Percentiles rank a stretch among this genome's conserved stretches.
Evolutionary conservation across 2,329 filamentous ascomycete genomes (phyloP).

Genomic region (Thielaviopsis ethacetica): DNA sequence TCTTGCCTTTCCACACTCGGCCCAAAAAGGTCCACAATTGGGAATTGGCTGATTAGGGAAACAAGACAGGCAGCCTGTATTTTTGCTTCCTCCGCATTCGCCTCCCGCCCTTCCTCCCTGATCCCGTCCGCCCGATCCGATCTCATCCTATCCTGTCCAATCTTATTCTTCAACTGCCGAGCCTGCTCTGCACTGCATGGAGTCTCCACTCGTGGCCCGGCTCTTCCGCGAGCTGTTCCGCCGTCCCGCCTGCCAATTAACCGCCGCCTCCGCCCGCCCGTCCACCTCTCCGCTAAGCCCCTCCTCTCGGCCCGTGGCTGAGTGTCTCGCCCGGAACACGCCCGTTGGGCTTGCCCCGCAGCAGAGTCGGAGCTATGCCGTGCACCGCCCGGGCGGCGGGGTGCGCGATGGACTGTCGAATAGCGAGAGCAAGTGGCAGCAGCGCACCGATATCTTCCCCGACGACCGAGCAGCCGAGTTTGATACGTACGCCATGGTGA

Average conservation of each 20-base stretch:
- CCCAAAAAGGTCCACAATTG: neutral
- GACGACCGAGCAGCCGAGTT: constrained; percentile 69
- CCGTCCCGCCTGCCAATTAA: constrained; percentile 39
- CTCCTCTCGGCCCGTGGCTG: constrained; percentile 5
- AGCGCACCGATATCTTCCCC: constrained; percentile 58
- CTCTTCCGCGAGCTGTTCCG: constrained; percentile 77
- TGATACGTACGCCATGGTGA: constrained; percentile 67
- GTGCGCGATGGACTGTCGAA: constrained; percentile 19
- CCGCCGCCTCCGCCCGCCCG: constrained; percentile 26
- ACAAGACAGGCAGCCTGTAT: neutral
- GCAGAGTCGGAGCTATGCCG: constrained; percentile 18
- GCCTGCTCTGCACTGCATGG: constrained; percentile 45
- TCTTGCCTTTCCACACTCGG: neutral
- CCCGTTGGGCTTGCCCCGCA: constrained; percentile 13
- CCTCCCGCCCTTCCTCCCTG: too few species aligned
- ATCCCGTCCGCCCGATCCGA: too few species aligned
- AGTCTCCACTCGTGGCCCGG: constrained; percentile 60
- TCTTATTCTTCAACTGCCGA: constrained; percentile 2
- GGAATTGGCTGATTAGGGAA: neutral
- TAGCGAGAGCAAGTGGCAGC: constrained; percentile 65
- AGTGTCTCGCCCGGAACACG: constrained; percentile 17
- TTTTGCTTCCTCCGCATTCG: too few species aligned
- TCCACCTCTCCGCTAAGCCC: constrained; percentile 14
- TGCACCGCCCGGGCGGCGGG: constrained; percentile 6
- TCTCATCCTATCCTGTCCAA: too few species aligned